A percentile compares a stretch with the other conserved stretches of the same genome.
Conservation (phyloP, 202 grass and related monocot genomes). For the Alloteropsis angusta region DNA sequence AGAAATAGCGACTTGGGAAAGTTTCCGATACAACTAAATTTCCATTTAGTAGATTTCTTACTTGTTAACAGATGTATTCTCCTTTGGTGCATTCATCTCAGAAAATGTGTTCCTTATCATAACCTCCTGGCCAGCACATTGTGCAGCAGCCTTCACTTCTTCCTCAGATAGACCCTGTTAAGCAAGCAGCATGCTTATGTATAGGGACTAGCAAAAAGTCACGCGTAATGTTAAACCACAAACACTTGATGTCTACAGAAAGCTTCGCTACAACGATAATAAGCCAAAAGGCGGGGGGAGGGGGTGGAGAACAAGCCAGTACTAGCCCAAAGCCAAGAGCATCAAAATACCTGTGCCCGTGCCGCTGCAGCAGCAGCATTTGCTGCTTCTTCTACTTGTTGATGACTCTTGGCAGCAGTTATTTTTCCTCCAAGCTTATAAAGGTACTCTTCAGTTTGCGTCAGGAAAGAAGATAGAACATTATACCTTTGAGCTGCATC, state of each 20-base stretch:
- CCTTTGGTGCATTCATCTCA: slow-evolving; percentile 94
- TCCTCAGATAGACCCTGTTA: slow-evolving; percentile 87
- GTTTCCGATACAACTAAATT: slow-evolving; percentile 4
- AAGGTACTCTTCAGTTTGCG: slow-evolving; percentile 93
- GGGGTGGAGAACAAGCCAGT: background rate
- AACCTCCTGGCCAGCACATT: slow-evolving; percentile 92
- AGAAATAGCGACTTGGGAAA: background rate
- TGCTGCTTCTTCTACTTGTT: slow-evolving; percentile 92
- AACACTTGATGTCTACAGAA: background rate
- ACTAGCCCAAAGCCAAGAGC: slow-evolving; percentile 12
- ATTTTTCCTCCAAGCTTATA: slow-evolving; percentile 97
- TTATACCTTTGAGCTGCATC: slow-evolving; percentile 87
- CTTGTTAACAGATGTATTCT: slow-evolving; percentile 85
- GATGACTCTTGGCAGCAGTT: slow-evolving; percentile 77
- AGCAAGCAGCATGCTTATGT: slow-evolving; percentile 22
- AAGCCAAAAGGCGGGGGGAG: background rate
- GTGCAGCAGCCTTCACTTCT: slow-evolving; percentile 88
- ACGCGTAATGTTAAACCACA: background rate
- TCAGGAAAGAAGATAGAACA: slow-evolving; percentile 95
- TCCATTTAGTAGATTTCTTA: slow-evolving; percentile 27
- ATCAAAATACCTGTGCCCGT: slow-evolving; percentile 64
- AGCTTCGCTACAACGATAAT: background rate
- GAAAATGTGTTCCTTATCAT: slow-evolving; percentile 98
- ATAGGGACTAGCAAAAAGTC: background rate
- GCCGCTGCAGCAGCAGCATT: slow-evolving; percentile 70